Evolutionary conservation across 352 stramenopile genomes (phyloP).

Genomic region (Achlya hypogyna): DNA sequence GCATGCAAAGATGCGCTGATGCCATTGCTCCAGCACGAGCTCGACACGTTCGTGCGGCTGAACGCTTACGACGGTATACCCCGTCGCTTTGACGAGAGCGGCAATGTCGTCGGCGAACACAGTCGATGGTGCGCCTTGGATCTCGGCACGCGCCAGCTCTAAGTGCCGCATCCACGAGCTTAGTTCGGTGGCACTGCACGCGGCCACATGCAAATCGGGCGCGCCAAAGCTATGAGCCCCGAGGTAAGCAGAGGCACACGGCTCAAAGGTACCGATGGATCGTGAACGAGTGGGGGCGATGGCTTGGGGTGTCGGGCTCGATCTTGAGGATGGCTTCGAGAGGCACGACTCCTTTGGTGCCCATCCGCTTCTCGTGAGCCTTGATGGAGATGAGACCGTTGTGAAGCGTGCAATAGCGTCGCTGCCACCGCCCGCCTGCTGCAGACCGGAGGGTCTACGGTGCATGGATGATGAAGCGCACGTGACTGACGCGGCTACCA

Average conservation of each 20-base stretch:
- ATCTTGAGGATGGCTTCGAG: conserved; percentile 12
- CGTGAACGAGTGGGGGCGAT: conserved; percentile 5
- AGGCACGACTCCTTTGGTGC: not conserved
- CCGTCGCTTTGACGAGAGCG: not conserved
- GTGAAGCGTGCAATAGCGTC: conserved; percentile 7
- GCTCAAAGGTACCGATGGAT: conserved; percentile 8
- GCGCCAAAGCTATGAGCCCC: conserved; percentile 2
- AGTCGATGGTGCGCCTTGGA: not conserved
- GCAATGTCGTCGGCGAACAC: not conserved
- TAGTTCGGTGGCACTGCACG: conserved; percentile 10
- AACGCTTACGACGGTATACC: not conserved
- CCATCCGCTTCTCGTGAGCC: not conserved
- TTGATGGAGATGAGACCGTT: conserved; percentile 4
- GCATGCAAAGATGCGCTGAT: conserved; percentile 1
- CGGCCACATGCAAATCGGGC: conserved; percentile 1
- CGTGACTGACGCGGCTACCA: not conserved
- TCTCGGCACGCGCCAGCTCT: not conserved
- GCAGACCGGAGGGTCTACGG: conserved; percentile 1
- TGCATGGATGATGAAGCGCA: not conserved
- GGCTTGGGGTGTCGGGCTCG: not conserved
- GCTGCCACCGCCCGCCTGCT: not conserved
- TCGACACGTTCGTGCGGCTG: conserved; percentile 1
- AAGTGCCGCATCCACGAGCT: not conserved
- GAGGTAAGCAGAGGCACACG: not conserved
- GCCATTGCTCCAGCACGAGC: conserved; percentile 1